Evolutionary conservation across 805 yeast genomes (phyloP), one percentile per base, ranked within the genome.

Genomic region (Yarrowia deformans): DNA sequence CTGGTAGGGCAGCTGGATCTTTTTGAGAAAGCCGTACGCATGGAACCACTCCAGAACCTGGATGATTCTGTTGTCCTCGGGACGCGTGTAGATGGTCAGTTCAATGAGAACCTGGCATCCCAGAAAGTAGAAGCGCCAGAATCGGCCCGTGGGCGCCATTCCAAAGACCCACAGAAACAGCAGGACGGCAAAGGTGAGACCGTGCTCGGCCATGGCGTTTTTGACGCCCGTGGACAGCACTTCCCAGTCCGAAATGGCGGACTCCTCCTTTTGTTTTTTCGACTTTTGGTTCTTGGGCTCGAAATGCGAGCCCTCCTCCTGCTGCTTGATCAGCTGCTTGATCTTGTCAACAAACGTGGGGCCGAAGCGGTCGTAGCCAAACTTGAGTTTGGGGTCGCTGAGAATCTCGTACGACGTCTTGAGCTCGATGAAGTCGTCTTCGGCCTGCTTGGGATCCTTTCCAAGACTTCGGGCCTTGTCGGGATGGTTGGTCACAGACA

Each of bases 281-380:
- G 39, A 18, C 14, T 45, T 54, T 3, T 29, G 39, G n/a, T 12
- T 45, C 46, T 46, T 68, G 18, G 48, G 5, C 48, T 35, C 45
- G 18, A 63, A 49, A 1, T 63, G 68, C 16, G 68, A 63, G 4
- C 56, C 68, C 48, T 63, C 68, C n/a, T 63, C 68, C 32, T 48
- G 68, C 46, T 49, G 69, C 29, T 54, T 42, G 39, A 43, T 19
- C 14, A 63, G 69, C 42, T 19, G 43, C n/a, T 29, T 45, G 32
- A 55, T 55, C 74, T 72, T 71, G 18, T 46, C 68, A 7, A 69
- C 43, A 18, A 72, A 97, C 75, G 89, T 93, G 74, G 86, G 88
- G 79, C 98, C 98, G 75, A 87, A 91, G 71, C 88, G 85, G 79
- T 93, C 97, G 76, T 93, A 94, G 2, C 88, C 76, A 54, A 88